Evolutionary conservation across 1,284 basidiomycete species (phyloP).

Genomic region (Erythrobasidium hasegawianum): DNA sequence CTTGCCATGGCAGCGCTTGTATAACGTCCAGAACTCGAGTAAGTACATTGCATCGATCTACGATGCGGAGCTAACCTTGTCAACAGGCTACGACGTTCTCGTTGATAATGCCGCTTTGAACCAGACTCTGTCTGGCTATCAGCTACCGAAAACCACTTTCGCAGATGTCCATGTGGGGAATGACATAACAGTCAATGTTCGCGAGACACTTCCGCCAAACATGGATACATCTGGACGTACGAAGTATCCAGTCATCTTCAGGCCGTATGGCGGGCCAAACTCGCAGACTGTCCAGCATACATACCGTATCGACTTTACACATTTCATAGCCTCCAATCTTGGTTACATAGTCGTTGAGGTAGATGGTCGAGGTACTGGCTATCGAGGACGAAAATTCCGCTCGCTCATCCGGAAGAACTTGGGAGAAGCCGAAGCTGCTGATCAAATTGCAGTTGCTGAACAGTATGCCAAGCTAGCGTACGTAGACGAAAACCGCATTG

Average conservation of each 20-base stretch:
- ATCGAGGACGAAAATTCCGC: constrained; percentile 73
- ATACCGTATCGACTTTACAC: constrained; percentile 75
- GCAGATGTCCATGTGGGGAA: constrained; percentile 70
- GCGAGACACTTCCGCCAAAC: constrained; percentile 81
- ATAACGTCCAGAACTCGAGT: constrained; percentile 63
- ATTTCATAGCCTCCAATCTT: constrained; percentile 74
- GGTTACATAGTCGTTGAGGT: constrained; percentile 83
- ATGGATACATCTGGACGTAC: constrained; percentile 89
- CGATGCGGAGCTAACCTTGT: not conserved
- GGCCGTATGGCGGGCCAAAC: constrained; percentile 83
- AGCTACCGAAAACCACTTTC: constrained; percentile 65
- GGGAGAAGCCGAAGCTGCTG: constrained; percentile 77
- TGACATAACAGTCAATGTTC: constrained; percentile 68
- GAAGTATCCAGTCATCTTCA: constrained; percentile 87
- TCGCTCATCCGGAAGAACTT: constrained; percentile 79
- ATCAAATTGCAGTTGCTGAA: constrained; percentile 76
- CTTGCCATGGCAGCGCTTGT: constrained; percentile 79
- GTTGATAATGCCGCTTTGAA: constrained; percentile 72
- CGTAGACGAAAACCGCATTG: constrained; percentile 72
- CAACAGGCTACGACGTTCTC: constrained; percentile 48
- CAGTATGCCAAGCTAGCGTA: constrained; percentile 51
- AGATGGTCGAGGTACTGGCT: constrained; percentile 84
- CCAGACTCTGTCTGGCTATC: constrained; percentile 64
- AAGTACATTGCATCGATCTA: constrained; percentile 44
- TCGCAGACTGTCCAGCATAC: constrained; percentile 69